Evolutionary conservation across 106 monocot genomes (phyloP).

Genomic region (Apostasia shenzhenica): DNA sequence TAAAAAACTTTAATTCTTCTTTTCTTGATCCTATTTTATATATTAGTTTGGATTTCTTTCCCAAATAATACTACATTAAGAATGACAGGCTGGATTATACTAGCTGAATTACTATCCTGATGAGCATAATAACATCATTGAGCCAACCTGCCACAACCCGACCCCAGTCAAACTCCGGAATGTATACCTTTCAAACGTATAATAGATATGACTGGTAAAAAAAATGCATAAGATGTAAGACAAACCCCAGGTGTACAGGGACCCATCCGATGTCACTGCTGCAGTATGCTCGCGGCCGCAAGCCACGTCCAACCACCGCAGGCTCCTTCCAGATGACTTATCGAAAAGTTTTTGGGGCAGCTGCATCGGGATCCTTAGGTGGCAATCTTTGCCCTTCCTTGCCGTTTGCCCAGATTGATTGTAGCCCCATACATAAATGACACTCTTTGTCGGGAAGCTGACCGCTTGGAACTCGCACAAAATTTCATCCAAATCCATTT

Average conservation of each 20-base stretch:
- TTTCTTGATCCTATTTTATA: no score
- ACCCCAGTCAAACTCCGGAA: no score
- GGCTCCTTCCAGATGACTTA: slow-evolving; percentile 18
- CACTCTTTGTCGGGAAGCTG: slow-evolving; percentile 57
- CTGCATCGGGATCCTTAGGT: slow-evolving; percentile 73
- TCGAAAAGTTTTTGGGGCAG: slow-evolving; percentile 48
- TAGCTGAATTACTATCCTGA: no score
- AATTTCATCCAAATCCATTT: slow-evolving; percentile 43
- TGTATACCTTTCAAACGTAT: no score
- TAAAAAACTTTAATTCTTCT: no score
- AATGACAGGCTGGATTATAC: no score
- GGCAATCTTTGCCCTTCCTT: slow-evolving; percentile 40
- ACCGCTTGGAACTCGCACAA: slow-evolving; percentile 24
- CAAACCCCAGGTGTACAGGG: slow-evolving; percentile 89
- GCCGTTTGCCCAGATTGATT: slow-evolving; percentile 95
- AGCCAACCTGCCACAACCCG: no score
- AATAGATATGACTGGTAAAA: background rate
- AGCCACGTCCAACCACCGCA: slow-evolving; percentile 80
- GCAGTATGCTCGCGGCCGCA: slow-evolving; percentile 96
- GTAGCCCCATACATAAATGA: slow-evolving; percentile 94
- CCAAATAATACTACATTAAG: no score
- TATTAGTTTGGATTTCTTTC: no score
- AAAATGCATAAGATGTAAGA: background rate
- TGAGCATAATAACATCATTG: no score
- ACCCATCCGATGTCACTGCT: slow-evolving; percentile 77